Conservation (phyloP, 805 yeast genomes). For the Ogataea methanolica region DNA sequence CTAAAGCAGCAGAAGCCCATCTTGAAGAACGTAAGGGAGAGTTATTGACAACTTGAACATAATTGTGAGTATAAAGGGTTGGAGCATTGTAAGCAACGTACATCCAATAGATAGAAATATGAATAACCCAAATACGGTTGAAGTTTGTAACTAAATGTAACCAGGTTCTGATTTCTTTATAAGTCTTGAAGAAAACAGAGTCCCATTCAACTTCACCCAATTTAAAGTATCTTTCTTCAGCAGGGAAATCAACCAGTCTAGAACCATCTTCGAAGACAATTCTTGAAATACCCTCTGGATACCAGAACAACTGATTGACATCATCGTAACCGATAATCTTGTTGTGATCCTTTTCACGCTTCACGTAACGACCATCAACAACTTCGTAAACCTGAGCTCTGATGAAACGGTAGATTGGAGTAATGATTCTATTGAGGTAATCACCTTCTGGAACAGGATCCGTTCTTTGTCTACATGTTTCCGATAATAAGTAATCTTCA, state of each 20-base stretch:
- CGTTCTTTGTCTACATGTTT: constrained; percentile 82
- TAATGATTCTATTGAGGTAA: constrained; percentile 83
- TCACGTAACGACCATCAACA: constrained; percentile 74
- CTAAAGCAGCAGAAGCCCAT: constrained; percentile 92
- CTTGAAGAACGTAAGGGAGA: constrained; percentile 85
- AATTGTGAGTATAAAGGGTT: constrained; percentile 81
- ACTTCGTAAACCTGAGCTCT: constrained; percentile 81
- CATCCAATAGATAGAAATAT: constrained; percentile 88
- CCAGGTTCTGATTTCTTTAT: constrained; percentile 96
- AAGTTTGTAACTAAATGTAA: constrained; percentile 91
- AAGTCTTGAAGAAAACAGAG: constrained; percentile 90
- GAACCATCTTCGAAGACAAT: constrained; percentile 90
- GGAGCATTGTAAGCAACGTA: constrained; percentile 92
- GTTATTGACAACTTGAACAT: constrained; percentile 76
- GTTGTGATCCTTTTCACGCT: constrained; percentile 83
- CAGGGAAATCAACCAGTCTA: constrained; percentile 83
- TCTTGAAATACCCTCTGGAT: constrained; percentile 96
- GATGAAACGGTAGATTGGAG: constrained; percentile 80
- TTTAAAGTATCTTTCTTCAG: constrained; percentile 81
- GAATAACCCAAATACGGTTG: constrained; percentile 98
- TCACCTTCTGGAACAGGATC: constrained; percentile 89
- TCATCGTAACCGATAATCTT: constrained; percentile 91
- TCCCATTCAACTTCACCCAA: constrained; percentile 93
- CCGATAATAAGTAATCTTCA: constrained; percentile 80
- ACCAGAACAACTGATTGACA: constrained; percentile 98